A percentile compares a stretch with the other conserved stretches of the same genome.
phyloP scores from a whole-genome alignment of 2,329 filamentous ascomycete genomes.

The Aspergillus thermomutatus region DNA sequence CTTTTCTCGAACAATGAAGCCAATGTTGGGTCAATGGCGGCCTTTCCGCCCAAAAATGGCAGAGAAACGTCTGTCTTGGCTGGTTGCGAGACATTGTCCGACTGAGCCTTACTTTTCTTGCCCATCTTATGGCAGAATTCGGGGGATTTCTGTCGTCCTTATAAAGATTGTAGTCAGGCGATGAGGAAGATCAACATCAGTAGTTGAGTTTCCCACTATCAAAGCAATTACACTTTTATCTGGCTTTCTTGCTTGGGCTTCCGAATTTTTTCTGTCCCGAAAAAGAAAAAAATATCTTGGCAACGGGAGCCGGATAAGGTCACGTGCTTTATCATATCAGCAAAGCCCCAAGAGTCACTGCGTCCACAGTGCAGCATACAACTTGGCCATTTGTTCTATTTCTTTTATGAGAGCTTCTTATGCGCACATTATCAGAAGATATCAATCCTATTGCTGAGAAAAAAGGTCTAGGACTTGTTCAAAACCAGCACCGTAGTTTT shows the following conservation, averaged over 20 bases:
- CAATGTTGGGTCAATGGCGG: constrained; percentile 65
- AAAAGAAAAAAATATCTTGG: constrained; percentile 6
- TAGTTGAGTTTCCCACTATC: not conserved
- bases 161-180: not conserved
- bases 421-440: not conserved
- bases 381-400: not conserved
- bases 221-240: constrained; percentile 1
- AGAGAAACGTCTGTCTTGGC: constrained; percentile 18
- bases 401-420: not conserved
- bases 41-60: constrained; percentile 55
- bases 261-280: constrained; percentile 1
- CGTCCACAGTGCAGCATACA: not conserved
- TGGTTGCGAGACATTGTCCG: constrained; percentile 11
- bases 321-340: constrained; percentile 9
- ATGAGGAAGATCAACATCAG: not conserved
- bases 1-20: constrained; percentile 69
- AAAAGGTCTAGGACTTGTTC: not conserved
- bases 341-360: constrained; percentile 1
- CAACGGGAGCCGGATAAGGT: constrained; percentile 7
- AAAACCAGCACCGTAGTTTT: not conserved
- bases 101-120: constrained; percentile 32
- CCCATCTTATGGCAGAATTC: constrained; percentile 25
- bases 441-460: not conserved
- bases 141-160: not conserved
- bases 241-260: not conserved